Conservation (phyloP, 768 basidiomycete genomes). For the Mycena venus region DNA sequence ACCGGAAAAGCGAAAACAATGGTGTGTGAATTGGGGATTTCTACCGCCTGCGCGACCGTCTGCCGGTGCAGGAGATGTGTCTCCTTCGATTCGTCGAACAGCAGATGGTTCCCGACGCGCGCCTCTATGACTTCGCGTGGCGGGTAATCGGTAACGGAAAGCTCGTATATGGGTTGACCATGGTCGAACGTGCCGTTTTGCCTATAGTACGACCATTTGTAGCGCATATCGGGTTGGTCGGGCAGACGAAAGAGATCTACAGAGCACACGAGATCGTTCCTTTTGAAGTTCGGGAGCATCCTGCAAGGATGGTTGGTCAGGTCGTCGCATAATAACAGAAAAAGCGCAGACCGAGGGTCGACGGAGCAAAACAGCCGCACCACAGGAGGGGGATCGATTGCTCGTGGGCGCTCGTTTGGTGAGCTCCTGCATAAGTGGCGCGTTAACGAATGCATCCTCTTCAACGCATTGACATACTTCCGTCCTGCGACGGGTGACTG, state of each 20-base stretch:
- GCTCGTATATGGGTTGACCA: not conserved
- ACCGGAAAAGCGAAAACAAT: constrained; percentile 19
- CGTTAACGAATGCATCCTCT: not conserved
- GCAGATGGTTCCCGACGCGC: constrained; percentile 18
- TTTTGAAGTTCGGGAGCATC: not conserved
- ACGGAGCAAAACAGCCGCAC: not conserved
- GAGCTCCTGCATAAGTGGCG: constrained; percentile 3
- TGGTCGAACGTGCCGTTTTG: constrained; percentile 1
- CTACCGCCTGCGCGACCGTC: not conserved
- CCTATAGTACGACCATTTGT: constrained; percentile 16
- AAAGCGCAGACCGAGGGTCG: not conserved
- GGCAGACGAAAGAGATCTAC: constrained; percentile 32
- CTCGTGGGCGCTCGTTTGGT: not conserved
- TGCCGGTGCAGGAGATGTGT: constrained; percentile 4
- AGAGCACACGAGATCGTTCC: not conserved
- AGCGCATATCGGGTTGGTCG: not conserved
- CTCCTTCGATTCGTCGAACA: not conserved
- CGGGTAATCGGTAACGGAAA: not conserved
- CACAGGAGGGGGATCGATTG: constrained; percentile 28
- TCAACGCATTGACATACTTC: not conserved
- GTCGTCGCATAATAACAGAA: not conserved
- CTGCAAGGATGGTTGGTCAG: not conserved
- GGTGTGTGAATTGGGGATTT: not conserved
- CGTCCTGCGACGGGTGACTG: constrained; percentile 22
- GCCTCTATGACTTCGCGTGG: not conserved